Evolutionary conservation across 1,284 basidiomycete species (phyloP).

Genomic region (Malassezia sympodialis): DNA sequence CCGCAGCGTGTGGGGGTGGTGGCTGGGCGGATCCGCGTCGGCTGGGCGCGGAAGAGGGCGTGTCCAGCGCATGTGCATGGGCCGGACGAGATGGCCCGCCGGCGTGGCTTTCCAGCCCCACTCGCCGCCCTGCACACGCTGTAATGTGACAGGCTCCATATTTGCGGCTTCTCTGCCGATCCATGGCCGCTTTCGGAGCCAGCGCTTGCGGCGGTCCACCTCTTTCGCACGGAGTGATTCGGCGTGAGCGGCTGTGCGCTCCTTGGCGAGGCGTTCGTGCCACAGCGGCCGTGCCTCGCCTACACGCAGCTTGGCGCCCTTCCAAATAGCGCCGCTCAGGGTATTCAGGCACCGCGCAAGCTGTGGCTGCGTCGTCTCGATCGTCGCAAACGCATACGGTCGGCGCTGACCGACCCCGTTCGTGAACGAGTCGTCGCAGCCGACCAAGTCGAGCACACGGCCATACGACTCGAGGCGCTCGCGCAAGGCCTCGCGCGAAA

Average conservation of each 20-base stretch:
- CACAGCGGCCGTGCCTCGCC: conserved; percentile 29
- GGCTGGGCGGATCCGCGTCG: conserved; percentile 3
- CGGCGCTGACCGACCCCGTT: conserved; percentile 25
- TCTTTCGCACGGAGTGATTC: not conserved
- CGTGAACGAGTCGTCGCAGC: conserved; percentile 20
- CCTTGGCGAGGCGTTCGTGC: conserved; percentile 15
- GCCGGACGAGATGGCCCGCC: conserved; percentile 35
- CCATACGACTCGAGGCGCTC: conserved; percentile 35
- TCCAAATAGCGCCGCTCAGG: conserved; percentile 40
- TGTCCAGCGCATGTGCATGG: conserved; percentile 35
- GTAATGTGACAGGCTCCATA: conserved; percentile 24
- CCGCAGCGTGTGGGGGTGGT: conserved; percentile 12
- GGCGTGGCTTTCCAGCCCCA: conserved; percentile 46
- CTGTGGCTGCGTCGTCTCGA: conserved; percentile 25
- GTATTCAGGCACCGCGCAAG: conserved; percentile 24
- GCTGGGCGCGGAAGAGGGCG: conserved; percentile 27
- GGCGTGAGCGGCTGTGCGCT: not conserved
- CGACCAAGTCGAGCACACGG: conserved; percentile 25
- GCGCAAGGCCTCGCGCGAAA: conserved; percentile 28
- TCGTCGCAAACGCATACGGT: conserved; percentile 29
- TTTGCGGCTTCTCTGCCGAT: conserved; percentile 23
- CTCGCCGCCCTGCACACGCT: conserved; percentile 25
- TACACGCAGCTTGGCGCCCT: conserved; percentile 35
- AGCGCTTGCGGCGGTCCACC: conserved; percentile 12
- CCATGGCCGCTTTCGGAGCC: conserved; percentile 22